Base-by-base conservation (phyloP, 139 green algal genomes). In the Ulvella scutata region DNA sequence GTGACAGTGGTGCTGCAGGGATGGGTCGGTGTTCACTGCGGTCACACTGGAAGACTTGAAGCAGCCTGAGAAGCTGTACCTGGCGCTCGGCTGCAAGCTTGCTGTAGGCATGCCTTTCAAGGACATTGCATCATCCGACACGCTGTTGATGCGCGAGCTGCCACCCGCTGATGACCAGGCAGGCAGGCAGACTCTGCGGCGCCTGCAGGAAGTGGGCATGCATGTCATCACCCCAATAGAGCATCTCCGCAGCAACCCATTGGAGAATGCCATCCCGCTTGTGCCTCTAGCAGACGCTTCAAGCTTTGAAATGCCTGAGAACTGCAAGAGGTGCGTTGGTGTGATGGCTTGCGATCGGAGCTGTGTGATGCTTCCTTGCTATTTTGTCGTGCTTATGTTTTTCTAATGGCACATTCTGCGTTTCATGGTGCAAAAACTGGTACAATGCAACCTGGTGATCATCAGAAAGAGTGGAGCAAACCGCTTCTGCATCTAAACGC, bases 61-160 rank as follows among this genome's bases (percentile, higher is more conserved):
- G 23, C 59, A 78, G 17, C 77, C 80, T 37, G 82, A 91, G 79
- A 4, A 76, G 36, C 76, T 91, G 44, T 99, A 98, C 89, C 81
- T 85, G 74, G 79, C 84, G 61, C 89, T 99, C 40, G 93, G 92
- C 2, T 82, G 78, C 81, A 99, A 98, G 90, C 80, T 97, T 83
- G 90, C 85, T 3, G 92, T 99, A 75, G 95, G 95, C 73, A 97
- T 99, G 92, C 95, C 95, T 10, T 98, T 99, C 88, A 98, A 98
- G 82, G 94, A 98, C 84, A 91, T 97, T 37, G 93, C 93, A 43
- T 97, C 94, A 33, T 83, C 82, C 0, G 95, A 99, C 86, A 90
- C 84, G 35, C 82, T 99, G 61, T 76, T 97, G 38, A 85, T 99
- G 87, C 79, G 81, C 40, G 76, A 94, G 77, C 21, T 95, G 3